A percentile compares a stretch with the other conserved stretches of the same genome.
These are phyloP conservation scores for Arthrobotrys conoides DNA, from an alignment of 2,329 filamentous ascomycete genomes.

Conservation along the genomic window DNA sequence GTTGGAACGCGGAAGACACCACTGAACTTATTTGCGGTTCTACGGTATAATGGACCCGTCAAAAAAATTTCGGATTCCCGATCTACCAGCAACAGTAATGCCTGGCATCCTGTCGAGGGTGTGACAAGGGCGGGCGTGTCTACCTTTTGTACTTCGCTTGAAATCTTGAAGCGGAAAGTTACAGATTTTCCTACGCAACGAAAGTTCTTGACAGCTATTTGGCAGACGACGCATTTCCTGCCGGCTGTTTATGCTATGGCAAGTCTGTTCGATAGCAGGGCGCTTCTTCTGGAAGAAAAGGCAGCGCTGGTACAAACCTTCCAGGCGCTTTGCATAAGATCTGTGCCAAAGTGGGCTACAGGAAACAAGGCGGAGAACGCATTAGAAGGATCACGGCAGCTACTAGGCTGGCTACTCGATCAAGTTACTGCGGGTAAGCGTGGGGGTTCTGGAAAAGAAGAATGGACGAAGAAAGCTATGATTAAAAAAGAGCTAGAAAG, in stretches of 20 bases:
- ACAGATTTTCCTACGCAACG: conserved; percentile 49
- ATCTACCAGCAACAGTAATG: conserved; percentile 47
- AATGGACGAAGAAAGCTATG: conserved; percentile 56
- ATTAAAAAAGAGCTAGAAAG: conserved; percentile 37
- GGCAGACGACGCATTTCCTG: conserved; percentile 59
- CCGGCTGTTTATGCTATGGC: conserved; percentile 55
- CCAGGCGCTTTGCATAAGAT: conserved; percentile 47
- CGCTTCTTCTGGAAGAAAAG: conserved; percentile 46
- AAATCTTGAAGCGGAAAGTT: conserved; percentile 57
- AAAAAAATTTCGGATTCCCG: conserved; percentile 38
- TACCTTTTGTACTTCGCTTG: conserved; percentile 53
- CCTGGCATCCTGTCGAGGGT: conserved; percentile 54
- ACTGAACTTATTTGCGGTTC: conserved; percentile 46
- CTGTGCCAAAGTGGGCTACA: conserved; percentile 54
- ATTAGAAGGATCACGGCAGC: conserved; percentile 53
- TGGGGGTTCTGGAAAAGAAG: conserved; percentile 56
- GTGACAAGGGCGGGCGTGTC: conserved; percentile 43
- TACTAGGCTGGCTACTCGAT: conserved; percentile 57
- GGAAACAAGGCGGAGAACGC: conserved; percentile 46
- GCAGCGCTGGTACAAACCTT: conserved; percentile 55
- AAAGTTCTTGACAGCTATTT: conserved; percentile 49
- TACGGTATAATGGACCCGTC: conserved; percentile 55
- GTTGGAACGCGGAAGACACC: conserved; percentile 44
- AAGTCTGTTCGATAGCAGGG: conserved; percentile 48
- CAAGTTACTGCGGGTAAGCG: conserved; percentile 49